Evolutionary conservation across 163 green algal species (phyloP), one percentile per base, ranked within the genome.

Genomic region (Picocystis sp.): DNA sequence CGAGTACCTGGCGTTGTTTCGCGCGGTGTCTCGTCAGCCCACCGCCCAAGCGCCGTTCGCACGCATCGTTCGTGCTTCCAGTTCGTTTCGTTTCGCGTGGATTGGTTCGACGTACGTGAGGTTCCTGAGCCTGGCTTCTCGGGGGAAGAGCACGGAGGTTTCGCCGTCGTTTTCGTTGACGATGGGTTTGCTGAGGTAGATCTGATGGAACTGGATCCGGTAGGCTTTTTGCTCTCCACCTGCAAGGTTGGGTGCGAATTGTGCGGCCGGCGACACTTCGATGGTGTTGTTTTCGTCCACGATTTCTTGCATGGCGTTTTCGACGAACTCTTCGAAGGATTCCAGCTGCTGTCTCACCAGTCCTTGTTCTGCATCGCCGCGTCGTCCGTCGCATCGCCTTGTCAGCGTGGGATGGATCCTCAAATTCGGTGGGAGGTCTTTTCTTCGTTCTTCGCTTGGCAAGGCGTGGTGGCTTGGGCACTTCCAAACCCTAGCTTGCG

Each of bases 321-420:
- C 80, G 43, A 95, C 79, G 65, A 98, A 98, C 69, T 97, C 83
- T 50, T 96, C 93, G 73, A 96, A 98, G 0, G 83, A 95, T 69
- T 98, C 89, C 38, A 98, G 77, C 76, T 97, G 89, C 78, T 98
- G 90, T 11, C 84, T 73, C 23, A 97, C 90, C 1, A 98, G 70
- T 19, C 86, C 85, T 62, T 96, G 94, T 47, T 92, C 81, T 53
- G 47, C 15, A 53, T 23, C 22, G 6, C 44, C 5, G 5, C 22
- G 44, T 9, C 44, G 44, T 50, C 44, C 5, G 5, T 50, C 44
- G 22, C 21, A 9, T 23, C 21, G 6, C 9, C 44, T 12, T 9
- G 22, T 50, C 44, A 25, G 9, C 44, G 21, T 47, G 15, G 42
- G 42, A 15, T 47, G 42, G 15, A 15, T 17, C 15, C 15, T 17